These are phyloP conservation scores for Capsicum baccatum DNA, from an alignment of 257 asterid species.

Conservation along the genomic window DNA sequence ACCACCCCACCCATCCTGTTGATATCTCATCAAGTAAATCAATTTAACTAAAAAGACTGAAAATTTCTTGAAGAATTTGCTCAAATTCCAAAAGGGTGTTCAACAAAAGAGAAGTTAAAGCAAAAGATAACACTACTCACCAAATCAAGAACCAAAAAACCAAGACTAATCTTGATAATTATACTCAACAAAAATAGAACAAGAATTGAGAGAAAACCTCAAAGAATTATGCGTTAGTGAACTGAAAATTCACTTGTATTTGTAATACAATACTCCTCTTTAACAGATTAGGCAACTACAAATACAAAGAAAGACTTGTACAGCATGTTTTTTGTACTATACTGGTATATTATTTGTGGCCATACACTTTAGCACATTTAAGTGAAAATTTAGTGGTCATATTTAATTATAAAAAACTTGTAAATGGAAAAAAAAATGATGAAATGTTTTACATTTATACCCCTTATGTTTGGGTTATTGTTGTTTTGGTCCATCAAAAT, in stretches of 20 bases:
- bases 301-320: not conserved
- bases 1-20: too few relatives aligned
- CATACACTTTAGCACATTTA: not conserved
- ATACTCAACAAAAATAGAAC: not conserved
- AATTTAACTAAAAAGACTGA: not conserved
- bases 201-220: slow-evolving; percentile 25
- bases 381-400: not conserved
- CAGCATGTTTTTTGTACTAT: not conserved
- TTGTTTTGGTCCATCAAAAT: not conserved
- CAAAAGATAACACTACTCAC: not conserved
- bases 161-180: not conserved
- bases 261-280: not conserved
- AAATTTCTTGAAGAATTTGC: not conserved
- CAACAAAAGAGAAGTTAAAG: not conserved
- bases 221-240: too few relatives aligned
- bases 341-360: slow-evolving; percentile 15
- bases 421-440: not conserved
- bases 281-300: slow-evolving; percentile 1
- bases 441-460: not conserved
- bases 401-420: not conserved
- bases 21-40: not conserved
- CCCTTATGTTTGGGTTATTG: not conserved
- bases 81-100: not conserved
- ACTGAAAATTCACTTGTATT: not conserved
- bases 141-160: not conserved